These are phyloP conservation scores for Phytophthora pini DNA, from an alignment of 352 stramenopile genomes.

Conservation along the genomic window DNA sequence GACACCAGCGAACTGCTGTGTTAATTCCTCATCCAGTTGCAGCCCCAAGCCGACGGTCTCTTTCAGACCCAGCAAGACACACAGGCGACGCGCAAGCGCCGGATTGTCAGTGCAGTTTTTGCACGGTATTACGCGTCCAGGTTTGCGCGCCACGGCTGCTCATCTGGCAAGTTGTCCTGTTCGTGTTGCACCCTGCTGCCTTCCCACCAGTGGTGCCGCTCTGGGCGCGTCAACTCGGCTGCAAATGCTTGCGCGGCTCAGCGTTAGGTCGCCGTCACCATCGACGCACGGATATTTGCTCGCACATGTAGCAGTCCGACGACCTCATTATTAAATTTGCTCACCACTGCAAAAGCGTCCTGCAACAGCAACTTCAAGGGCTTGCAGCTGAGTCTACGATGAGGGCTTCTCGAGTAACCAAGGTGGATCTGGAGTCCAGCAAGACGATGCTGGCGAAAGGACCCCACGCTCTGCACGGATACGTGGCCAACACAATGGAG, in stretches of 20 bases:
- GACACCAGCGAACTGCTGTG: background rate
- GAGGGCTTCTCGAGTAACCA: conserved; percentile 5
- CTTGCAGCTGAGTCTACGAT: background rate
- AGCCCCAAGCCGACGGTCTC: background rate
- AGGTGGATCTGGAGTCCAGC: conserved; percentile 20
- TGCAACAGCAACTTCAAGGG: background rate
- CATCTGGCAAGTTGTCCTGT: background rate
- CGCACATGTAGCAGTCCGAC: background rate
- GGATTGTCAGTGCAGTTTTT: background rate
- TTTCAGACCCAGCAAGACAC: background rate
- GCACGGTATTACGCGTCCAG: conserved; percentile 4
- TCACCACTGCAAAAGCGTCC: background rate
- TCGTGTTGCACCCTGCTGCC: too few relatives aligned
- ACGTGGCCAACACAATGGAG: conserved; percentile 39
- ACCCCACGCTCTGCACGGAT: conserved; percentile 33
- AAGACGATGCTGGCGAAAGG: conserved; percentile 32
- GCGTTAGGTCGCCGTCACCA: too few relatives aligned
- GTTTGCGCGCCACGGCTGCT: conserved; percentile 1
- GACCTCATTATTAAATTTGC: conserved; percentile 12
- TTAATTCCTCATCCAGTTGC: background rate
- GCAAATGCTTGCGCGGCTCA: conserved; percentile 3
- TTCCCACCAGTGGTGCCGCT: background rate
- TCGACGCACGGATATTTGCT: background rate
- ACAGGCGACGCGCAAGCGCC: background rate
- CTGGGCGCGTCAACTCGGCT: conserved; percentile 3